phyloP scores from a whole-genome alignment of 75 land plant genomes.

The Larix kaempferi region DNA sequence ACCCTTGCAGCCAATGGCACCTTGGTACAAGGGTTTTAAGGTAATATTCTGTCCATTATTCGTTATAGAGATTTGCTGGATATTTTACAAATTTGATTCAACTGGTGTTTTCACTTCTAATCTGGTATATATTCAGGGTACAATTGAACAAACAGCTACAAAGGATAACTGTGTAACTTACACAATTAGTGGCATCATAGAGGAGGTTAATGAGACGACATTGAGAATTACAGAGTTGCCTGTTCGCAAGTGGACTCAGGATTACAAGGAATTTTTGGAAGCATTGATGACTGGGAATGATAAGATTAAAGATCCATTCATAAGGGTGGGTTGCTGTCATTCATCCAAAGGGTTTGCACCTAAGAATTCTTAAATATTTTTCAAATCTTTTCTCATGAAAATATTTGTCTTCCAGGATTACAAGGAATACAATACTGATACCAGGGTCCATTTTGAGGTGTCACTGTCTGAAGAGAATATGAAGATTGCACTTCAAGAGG shows the following conservation, averaged over 20 bases:
- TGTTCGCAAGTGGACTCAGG: slow-evolving; percentile 87
- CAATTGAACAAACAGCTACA: slow-evolving; percentile 74
- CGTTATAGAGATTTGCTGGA: background rate
- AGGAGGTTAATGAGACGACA: slow-evolving; percentile 75
- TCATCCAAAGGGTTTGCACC: background rate
- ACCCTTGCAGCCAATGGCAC: slow-evolving; percentile 82
- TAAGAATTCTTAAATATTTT: background rate
- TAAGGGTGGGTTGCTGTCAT: slow-evolving; percentile 43
- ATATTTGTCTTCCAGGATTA: slow-evolving; percentile 49
- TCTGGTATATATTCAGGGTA: slow-evolving; percentile 41
- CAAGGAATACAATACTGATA: slow-evolving; percentile 56
- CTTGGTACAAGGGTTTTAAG: slow-evolving; percentile 98
- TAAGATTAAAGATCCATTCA: slow-evolving; percentile 82
- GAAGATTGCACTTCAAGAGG: slow-evolving; percentile 69
- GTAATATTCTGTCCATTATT: slow-evolving; percentile 17
- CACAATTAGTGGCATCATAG: slow-evolving; percentile 75
- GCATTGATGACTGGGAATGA: slow-evolving; percentile 48
- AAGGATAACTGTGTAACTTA: slow-evolving; percentile 72
- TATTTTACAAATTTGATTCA: background rate
- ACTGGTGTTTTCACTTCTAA: background rate
- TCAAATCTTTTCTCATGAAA: background rate
- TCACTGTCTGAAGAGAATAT: slow-evolving; percentile 67
- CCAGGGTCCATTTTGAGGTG: slow-evolving; percentile 73
- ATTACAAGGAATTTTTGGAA: slow-evolving; percentile 90
- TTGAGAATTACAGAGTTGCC: slow-evolving; percentile 85